These are phyloP conservation scores for Aspergillus mulundensis DNA, from an alignment of 495 filamentous ascomycete genomes.

Conservation along the genomic window DNA sequence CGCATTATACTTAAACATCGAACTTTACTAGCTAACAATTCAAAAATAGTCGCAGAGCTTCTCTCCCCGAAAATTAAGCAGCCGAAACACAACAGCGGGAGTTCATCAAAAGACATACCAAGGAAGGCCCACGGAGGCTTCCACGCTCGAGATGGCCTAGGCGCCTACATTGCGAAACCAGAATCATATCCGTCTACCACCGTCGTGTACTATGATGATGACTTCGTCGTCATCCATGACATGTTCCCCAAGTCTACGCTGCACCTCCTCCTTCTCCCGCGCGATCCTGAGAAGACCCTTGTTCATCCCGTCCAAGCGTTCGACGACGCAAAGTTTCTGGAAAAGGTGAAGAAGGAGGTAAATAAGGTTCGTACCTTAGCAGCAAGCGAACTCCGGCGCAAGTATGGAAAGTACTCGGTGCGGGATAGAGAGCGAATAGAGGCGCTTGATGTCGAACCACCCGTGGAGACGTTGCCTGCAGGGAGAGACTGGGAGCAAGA, in stretches of 20 bases:
- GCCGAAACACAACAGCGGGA: conserved; percentile 27
- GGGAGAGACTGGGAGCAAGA: conserved; percentile 80
- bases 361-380: conserved; percentile 58
- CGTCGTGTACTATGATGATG: conserved; percentile 64
- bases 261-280: conserved; percentile 83
- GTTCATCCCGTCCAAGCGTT: conserved; percentile 80
- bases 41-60: conserved; percentile 57
- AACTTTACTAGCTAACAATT: neutral
- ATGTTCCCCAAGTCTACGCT: conserved; percentile 78
- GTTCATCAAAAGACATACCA: conserved; percentile 24
- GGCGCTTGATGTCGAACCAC: conserved; percentile 46
- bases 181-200: conserved; percentile 53
- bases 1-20: neutral
- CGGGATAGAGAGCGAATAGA: conserved; percentile 54
- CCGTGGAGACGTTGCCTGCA: conserved; percentile 50
- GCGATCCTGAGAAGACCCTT: conserved; percentile 55
- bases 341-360: conserved; percentile 56
- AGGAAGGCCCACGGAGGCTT: conserved; percentile 22
- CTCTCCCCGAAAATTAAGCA: conserved; percentile 58
- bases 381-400: conserved; percentile 70
- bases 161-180: conserved; percentile 67
- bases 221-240: conserved; percentile 81
- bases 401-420: conserved; percentile 58
- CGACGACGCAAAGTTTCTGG: conserved; percentile 64
- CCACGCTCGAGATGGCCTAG: conserved; percentile 58